Base-by-base conservation (phyloP, 179 eudicot species). In the Corrigiola litoralis region DNA sequence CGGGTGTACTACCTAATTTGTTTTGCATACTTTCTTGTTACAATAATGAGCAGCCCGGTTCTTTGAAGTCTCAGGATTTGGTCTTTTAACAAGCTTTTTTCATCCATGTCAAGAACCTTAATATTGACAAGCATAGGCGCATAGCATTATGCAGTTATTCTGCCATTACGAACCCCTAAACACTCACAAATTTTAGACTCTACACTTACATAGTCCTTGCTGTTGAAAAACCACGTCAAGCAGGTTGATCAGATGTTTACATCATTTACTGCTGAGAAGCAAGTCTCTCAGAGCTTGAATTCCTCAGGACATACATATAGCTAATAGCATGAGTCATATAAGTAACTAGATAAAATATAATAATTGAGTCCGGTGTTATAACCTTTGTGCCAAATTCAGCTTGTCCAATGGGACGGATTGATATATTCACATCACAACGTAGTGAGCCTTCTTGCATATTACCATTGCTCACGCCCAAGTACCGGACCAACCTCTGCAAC, bases 401-500 rank as follows among this genome's bases (percentile, higher is more conserved):
- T 72, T 92, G 96, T 56, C 96, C 96, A 63, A 78, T 73, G 17
- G 96, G 91, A 18, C 98, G 88, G 63, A 92, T 61, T 7, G 98
- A 92, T 65, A 89, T 82, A 61, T 91, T 91, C 73, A 91, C 96
- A 75, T 89, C 97, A 81, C 96, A 85, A 67, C 96, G 98, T 63
- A 92, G 86, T 36, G 98, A 92, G 38, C 98, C 98, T 80, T 89
- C 98, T 76, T 89, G 96, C 96, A 89, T 92, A 76, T 92, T 92
- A 42, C 98, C 98, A 75, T 92, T 92, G 72, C 95, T 78, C 61
- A 92, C 87, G 68, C 95, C 98, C 73, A 92, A 79, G 77, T 86
- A 92, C 71, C 98, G 67, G 55, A 92, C 98, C 74, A 92, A 16
- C 73, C 98, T 89, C 75, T 92, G 98, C 72, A 92, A 46, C 70